Percentiles rank a stretch among this genome's conserved stretches.
Evolutionary conservation across 805 yeast species (phyloP).

Genomic region (Candida fluviatilis): DNA sequence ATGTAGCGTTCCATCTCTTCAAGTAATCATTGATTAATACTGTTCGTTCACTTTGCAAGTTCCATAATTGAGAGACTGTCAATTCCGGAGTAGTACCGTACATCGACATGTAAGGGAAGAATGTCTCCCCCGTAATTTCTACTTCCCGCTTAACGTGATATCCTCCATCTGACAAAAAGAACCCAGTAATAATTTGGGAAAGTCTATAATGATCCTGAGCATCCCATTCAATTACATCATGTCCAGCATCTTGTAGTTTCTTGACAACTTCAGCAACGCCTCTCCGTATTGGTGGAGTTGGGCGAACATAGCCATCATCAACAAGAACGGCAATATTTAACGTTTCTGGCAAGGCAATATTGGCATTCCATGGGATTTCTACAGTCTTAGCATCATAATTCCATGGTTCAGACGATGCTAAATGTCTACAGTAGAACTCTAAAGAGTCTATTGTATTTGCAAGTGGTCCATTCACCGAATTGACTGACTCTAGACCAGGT

Average conservation of each 20-base stretch:
- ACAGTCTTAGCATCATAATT: slow-evolving; percentile 43
- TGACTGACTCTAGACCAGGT: slow-evolving; percentile 34
- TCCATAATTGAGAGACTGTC: slow-evolving; percentile 39
- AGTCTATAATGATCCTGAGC: slow-evolving; percentile 35
- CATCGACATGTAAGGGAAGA: slow-evolving; percentile 38
- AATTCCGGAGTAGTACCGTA: slow-evolving; percentile 32
- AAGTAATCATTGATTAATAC: slow-evolving; percentile 24
- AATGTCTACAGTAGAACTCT: slow-evolving; percentile 32
- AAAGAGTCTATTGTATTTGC: slow-evolving; percentile 35
- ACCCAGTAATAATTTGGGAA: slow-evolving; percentile 23
- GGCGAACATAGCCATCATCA: slow-evolving; percentile 43
- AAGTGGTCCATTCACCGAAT: slow-evolving; percentile 48
- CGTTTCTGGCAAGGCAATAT: slow-evolving; percentile 27
- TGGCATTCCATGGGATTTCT: slow-evolving; percentile 41
- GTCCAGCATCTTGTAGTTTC: slow-evolving; percentile 40
- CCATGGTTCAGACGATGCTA: slow-evolving; percentile 43
- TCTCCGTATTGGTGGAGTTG: slow-evolving; percentile 50
- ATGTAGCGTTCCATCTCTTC: slow-evolving; percentile 40
- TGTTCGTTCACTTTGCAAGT: slow-evolving; percentile 30
- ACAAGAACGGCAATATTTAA: slow-evolving; percentile 41
- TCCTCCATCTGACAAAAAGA: slow-evolving; percentile 47
- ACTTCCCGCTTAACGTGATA: slow-evolving; percentile 29
- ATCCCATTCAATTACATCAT: slow-evolving; percentile 47
- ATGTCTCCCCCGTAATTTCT: slow-evolving; percentile 41
- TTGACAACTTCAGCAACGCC: slow-evolving; percentile 31